A percentile compares a stretch with the other conserved stretches of the same genome.
Evolutionary conservation across 768 basidiomycete genomes (phyloP).

Genomic region (Boletus tylopilopsis): DNA sequence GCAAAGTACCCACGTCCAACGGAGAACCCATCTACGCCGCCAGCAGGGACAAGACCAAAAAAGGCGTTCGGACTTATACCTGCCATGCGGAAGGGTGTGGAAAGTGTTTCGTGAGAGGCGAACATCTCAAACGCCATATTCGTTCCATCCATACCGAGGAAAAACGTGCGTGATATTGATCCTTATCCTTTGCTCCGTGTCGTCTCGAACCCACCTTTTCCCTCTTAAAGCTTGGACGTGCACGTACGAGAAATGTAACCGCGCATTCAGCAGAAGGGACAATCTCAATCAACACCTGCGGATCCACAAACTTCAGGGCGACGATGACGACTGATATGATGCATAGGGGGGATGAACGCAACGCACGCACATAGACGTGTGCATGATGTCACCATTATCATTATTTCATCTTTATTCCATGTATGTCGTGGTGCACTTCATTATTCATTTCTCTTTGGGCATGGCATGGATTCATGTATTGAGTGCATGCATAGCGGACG

Average conservation of each 20-base stretch:
- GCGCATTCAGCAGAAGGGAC: slow-evolving; percentile 70
- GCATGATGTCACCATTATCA: slow-evolving; percentile 7
- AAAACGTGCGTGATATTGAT: slow-evolving; percentile 56
- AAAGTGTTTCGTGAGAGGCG: slow-evolving; percentile 74
- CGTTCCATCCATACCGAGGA: slow-evolving; percentile 79
- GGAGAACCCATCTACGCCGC: slow-evolving; percentile 19
- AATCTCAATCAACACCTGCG: slow-evolving; percentile 75
- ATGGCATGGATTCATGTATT: slow-evolving; percentile 21
- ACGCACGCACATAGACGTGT: background rate
- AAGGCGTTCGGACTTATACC: slow-evolving; percentile 46
- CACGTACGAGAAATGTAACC: slow-evolving; percentile 60
- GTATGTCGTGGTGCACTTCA: slow-evolving; percentile 4
- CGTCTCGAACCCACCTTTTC: background rate
- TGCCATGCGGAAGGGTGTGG: slow-evolving; percentile 71
- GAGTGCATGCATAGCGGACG: slow-evolving; percentile 9
- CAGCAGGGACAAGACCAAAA: slow-evolving; percentile 33
- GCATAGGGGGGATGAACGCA: background rate
- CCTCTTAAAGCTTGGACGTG: slow-evolving; percentile 34
- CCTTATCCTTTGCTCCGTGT: background rate
- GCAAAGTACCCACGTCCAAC: slow-evolving; percentile 42
- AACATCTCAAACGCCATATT: slow-evolving; percentile 81
- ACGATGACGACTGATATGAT: slow-evolving; percentile 11
- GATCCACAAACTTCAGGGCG: slow-evolving; percentile 41
- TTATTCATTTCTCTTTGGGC: background rate
- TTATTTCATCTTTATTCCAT: slow-evolving; percentile 20